Evolutionary conservation across 352 stramenopile genomes (phyloP), one percentile per base, ranked within the genome.

Genomic region (Elongisporangium prolatum): DNA sequence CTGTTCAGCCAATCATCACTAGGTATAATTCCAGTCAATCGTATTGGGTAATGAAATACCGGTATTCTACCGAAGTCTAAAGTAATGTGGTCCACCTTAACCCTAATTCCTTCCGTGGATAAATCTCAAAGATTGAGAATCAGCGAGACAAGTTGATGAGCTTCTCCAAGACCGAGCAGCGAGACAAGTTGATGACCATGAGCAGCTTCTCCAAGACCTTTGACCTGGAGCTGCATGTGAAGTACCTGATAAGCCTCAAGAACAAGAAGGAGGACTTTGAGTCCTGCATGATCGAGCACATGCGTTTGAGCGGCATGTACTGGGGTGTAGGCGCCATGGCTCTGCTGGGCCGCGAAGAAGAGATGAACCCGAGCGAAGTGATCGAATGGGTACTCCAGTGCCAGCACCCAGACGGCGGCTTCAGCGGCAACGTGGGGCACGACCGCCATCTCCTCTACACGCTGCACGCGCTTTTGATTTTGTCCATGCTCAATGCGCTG

Each of bases 371-470:
- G 6, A 69, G 73, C 2, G 81, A 93, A 44, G 89, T 99, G 53
- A 66, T 99, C 21, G 83, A 97, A 55, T 99, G 93, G 95, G 86
- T 99, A 5, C 79, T 99, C 60, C 69, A 89, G 37, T 99, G 97
- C 68, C 89, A 98, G 63, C 80, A 98, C 63, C 64, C 77, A n/a
- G 74, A 89, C 50, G 92, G 86, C 48, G 79, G 97, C 21, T 99
- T 99, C 72, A 95, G 91, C 0, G 97, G 97, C 16, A 99, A 99
- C 71, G 75, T 96, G 22, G 84, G 86, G 20, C 97, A 99, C 68
- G 97, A 99, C 74, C 91, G 88, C 21, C 97, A 99, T 71, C 62
- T 99, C 18, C 75, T 99, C 24, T 99, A 99, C 72, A 99, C 98
- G 56, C 72, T 99, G 28, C 97, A 97, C 48, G 97, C 97, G 16